Percentiles rank a stretch among this genome's conserved stretches.
Evolutionary conservation across 495 filamentous ascomycete genomes (phyloP).

Genomic region (Pyrenopolyporus hunteri): DNA sequence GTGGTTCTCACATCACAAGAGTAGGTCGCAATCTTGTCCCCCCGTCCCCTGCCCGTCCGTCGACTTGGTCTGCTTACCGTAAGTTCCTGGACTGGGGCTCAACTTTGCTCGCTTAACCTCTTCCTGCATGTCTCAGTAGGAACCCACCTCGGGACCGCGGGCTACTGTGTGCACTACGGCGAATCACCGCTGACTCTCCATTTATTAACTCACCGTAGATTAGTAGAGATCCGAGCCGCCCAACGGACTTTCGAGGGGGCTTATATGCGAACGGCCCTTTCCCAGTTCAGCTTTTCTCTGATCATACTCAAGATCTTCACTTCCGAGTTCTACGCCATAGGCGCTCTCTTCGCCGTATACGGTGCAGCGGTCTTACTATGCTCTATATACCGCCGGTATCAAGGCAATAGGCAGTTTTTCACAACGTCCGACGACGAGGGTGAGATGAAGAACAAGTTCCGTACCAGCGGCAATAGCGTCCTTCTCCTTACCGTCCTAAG

Average conservation of each 20-base stretch:
- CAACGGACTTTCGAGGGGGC: constrained; percentile 98
- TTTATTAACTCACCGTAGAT: constrained; percentile 45
- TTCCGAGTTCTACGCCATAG: constrained; percentile 90
- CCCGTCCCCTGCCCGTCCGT: neutral
- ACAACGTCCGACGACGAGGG: constrained; percentile 68
- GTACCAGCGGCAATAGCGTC: constrained; percentile 85
- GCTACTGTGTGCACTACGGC: neutral
- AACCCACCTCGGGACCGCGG: constrained; percentile 1
- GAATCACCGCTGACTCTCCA: constrained; percentile 12
- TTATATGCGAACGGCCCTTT: constrained; percentile 91
- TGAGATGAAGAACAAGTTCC: constrained; percentile 71
- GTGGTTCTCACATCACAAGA: constrained; percentile 82
- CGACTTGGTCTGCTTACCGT: neutral
- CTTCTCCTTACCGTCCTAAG: constrained; percentile 83
- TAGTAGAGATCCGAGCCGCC: constrained; percentile 91
- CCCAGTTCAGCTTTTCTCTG: constrained; percentile 92
- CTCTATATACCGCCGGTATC: constrained; percentile 78
- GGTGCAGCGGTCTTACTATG: constrained; percentile 83
- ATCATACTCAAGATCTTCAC: constrained; percentile 97
- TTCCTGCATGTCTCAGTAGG: constrained; percentile 19
- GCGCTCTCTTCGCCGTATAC: constrained; percentile 89
- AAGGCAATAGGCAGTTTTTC: constrained; percentile 95
- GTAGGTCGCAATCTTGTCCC: constrained; percentile 48
- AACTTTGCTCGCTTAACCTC: neutral
- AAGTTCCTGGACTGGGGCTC: constrained; percentile 6